These are phyloP conservation scores for Rutstroemia sp. DNA, from an alignment of 2,329 filamentous ascomycete species.

Conservation along the genomic window DNA sequence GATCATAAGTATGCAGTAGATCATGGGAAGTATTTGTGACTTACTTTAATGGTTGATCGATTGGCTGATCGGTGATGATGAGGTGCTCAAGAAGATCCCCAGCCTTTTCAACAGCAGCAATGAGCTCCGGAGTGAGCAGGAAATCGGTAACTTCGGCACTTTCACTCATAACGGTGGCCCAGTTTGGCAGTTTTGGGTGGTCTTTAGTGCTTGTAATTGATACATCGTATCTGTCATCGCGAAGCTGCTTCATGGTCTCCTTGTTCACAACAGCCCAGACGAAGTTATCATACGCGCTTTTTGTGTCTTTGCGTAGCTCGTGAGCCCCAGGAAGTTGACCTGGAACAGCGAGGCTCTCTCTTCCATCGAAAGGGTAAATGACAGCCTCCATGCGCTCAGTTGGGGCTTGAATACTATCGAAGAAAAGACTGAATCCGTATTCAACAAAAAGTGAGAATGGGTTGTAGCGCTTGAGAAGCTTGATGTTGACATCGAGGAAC, in stretches of 20 bases:
- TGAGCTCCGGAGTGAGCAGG: slow-evolving; percentile 79
- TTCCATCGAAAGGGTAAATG: slow-evolving; percentile 86
- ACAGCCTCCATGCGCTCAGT: slow-evolving; percentile 68
- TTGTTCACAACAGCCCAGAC: slow-evolving; percentile 97
- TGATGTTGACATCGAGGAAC: slow-evolving; percentile 66
- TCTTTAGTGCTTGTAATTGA: slow-evolving; percentile 93
- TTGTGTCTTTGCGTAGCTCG: slow-evolving; percentile 48
- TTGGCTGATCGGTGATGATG: slow-evolving; percentile 82
- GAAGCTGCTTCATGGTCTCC: slow-evolving; percentile 80
- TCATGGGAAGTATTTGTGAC: slow-evolving; percentile 27
- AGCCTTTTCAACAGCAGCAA: slow-evolving; percentile 68
- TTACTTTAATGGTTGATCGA: slow-evolving; percentile 79
- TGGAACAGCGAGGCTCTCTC: slow-evolving; percentile 72
- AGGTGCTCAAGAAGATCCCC: slow-evolving; percentile 81
- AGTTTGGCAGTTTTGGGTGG: slow-evolving; percentile 77
- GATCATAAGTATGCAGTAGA: slow-evolving; percentile 6
- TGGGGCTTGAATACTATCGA: slow-evolving; percentile 66
- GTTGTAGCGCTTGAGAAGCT: slow-evolving; percentile 26
- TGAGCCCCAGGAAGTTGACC: slow-evolving; percentile 49
- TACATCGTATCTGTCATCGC: slow-evolving; percentile 89
- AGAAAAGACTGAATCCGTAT: slow-evolving; percentile 62
- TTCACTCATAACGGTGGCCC: slow-evolving; percentile 94
- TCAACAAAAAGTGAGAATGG: slow-evolving; percentile 48
- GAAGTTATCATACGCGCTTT: slow-evolving; percentile 77
- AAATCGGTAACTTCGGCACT: slow-evolving; percentile 88